These are phyloP conservation scores for Yamadazyma ubonensis DNA, from an alignment of 805 yeast species.

Conservation along the genomic window DNA sequence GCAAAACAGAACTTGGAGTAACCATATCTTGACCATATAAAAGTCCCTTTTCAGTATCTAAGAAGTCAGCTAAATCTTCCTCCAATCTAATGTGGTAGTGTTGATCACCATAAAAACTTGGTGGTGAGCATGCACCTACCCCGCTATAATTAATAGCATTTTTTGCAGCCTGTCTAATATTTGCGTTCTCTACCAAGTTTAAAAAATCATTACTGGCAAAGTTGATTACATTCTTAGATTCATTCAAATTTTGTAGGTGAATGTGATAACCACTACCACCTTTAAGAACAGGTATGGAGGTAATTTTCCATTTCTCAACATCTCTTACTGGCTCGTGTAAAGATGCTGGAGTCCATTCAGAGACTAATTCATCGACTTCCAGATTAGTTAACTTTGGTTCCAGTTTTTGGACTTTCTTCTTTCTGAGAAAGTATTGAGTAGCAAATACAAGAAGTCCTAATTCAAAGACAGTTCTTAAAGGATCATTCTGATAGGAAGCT, in stretches of 20 bases:
- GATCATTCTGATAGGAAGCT: slow-evolving; percentile 90
- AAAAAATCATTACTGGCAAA: slow-evolving; percentile 72
- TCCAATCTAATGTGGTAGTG: slow-evolving; percentile 84
- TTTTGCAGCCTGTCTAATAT: slow-evolving; percentile 54
- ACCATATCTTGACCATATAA: slow-evolving; percentile 91
- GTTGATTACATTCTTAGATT: slow-evolving; percentile 49
- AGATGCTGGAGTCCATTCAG: slow-evolving; percentile 92
- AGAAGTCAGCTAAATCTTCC: slow-evolving; percentile 67
- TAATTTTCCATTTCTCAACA: slow-evolving; percentile 60
- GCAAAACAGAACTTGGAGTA: slow-evolving; percentile 83
- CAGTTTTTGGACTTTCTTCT: slow-evolving; percentile 70
- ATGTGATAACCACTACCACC: slow-evolving; percentile 51
- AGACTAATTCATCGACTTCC: slow-evolving; percentile 80
- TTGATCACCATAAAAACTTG: slow-evolving; percentile 94
- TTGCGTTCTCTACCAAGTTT: slow-evolving; percentile 51
- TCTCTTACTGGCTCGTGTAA: slow-evolving; percentile 55
- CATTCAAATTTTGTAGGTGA: slow-evolving; percentile 18
- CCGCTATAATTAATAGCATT: slow-evolving; percentile 67
- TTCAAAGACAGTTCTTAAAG: slow-evolving; percentile 84
- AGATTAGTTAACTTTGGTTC: slow-evolving; percentile 56
- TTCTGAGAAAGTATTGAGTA: slow-evolving; percentile 74
- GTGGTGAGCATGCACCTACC: slow-evolving; percentile 98
- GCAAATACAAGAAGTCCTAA: slow-evolving; percentile 76
- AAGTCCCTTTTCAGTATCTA: slow-evolving; percentile 76
- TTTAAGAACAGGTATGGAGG: slow-evolving; percentile 59